Evolutionary conservation across 1,284 basidiomycete genomes (phyloP), one percentile per base, ranked within the genome.

Genomic region (Trametes hirsuta): DNA sequence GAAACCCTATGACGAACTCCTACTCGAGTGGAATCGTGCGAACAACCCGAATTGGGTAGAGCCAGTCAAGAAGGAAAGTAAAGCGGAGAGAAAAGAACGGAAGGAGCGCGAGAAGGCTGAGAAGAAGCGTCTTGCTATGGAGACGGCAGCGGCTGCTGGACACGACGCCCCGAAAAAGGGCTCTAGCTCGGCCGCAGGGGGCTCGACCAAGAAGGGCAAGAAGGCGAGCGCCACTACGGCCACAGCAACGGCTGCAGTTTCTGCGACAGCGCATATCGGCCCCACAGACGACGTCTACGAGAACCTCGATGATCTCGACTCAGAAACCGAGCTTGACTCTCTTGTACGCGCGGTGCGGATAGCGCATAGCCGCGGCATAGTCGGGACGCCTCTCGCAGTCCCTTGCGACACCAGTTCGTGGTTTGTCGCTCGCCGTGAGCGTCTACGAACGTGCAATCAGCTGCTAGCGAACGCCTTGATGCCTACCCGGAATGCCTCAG

Each of bases 21-120:
- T 95, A 14, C 81, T 93, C 44, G 96, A 98, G 59, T 98, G 95
- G 94, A 93, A 97, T 69, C 89, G 94, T 44, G 87, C 86, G 39
- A 87, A 96, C 71, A 96, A 97, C 68, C 95, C 95, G 1, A 94
- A 95, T 66, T 97, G 91, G 73, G 91, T 96, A n/a, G 94, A 96
- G 70, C 93, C 94, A 0, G 89, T 92, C 35, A 94, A 94, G 76
- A 82, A 85, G 47, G 90, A 91, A 74, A 88, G 86, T 30, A 93
- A 93, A 69, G 87, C 87, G 8, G 89, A 92, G 76, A 86, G 86
- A 75, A 92, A 91, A 74, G 90, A 91, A 71, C 87, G 90, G 71
- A 83, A 85, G 61, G 90, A 91, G 64, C 79, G 82, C 57, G 91
- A 93, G 75, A 91, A 89, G 71, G 78, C 85, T 15, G 89, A 76